Conservation (phyloP, 495 filamentous ascomycete genomes). For the Cryomyces minteri region DNA sequence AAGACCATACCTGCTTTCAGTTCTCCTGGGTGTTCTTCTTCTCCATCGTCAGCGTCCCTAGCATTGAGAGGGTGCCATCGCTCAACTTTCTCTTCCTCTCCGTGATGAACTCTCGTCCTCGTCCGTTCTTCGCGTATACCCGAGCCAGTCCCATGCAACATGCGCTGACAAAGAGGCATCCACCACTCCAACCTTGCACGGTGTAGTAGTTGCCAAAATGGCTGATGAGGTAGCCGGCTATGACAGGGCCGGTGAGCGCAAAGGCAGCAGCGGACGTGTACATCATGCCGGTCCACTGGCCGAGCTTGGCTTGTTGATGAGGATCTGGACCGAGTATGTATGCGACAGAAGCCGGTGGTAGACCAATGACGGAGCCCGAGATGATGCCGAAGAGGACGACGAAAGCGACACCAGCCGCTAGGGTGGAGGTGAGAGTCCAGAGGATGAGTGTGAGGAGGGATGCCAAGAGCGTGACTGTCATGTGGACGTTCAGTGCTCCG, state of each 20-base stretch:
- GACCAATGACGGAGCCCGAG: slow-evolving; percentile 22
- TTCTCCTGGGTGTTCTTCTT: too few relatives aligned
- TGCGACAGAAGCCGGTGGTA: slow-evolving; percentile 23
- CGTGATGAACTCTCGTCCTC: too few relatives aligned
- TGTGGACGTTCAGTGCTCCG: slow-evolving; percentile 22
- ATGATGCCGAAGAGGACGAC: slow-evolving; percentile 22
- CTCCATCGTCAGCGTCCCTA: too few relatives aligned
- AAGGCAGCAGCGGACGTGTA: slow-evolving; percentile 18
- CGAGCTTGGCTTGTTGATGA: slow-evolving; percentile 14
- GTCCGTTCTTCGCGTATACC: not conserved
- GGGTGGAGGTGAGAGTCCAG: slow-evolving; percentile 16
- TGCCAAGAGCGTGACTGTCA: slow-evolving; percentile 12
- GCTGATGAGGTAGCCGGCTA: slow-evolving; percentile 19
- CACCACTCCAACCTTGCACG: slow-evolving; percentile 19
- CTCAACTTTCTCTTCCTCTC: too few relatives aligned
- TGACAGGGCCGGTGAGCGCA: slow-evolving; percentile 21
- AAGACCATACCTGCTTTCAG: too few relatives aligned
- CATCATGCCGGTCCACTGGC: slow-evolving; percentile 29
- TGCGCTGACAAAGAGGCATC: slow-evolving; percentile 9
- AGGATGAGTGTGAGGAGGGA: slow-evolving; percentile 18
- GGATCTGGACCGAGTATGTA: slow-evolving; percentile 15
- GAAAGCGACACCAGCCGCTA: slow-evolving; percentile 19
- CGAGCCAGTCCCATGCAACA: slow-evolving; percentile 13
- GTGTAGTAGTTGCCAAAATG: slow-evolving; percentile 9
- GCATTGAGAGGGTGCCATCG: too few relatives aligned